These are phyloP conservation scores for Rhodotorula mucilaginosa DNA, from an alignment of 1,284 basidiomycete species.

Conservation along the genomic window DNA sequence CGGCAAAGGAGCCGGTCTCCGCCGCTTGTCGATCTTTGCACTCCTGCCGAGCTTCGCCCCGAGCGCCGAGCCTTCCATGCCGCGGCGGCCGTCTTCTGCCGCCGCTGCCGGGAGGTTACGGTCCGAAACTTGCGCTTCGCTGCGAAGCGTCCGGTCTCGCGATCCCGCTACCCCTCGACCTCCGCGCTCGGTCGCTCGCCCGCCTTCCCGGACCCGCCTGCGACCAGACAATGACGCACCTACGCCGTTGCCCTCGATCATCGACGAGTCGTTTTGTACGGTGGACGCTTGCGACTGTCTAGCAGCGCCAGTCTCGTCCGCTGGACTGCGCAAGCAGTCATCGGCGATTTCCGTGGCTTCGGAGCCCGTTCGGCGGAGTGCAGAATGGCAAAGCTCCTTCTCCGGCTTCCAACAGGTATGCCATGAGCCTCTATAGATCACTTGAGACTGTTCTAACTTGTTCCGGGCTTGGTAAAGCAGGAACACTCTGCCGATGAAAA, in stretches of 20 bases:
- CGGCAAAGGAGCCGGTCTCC: no score
- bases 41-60: no score
- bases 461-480: no score
- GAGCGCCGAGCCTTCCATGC: no score
- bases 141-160: neutral
- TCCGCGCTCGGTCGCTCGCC: neutral
- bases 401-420: constrained; percentile 18
- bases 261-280: no score
- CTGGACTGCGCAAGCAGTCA: constrained; percentile 1
- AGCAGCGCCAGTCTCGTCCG: constrained; percentile 9
- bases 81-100: no score
- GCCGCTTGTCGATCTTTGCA: no score
- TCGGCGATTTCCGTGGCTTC: constrained; percentile 43
- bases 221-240: neutral
- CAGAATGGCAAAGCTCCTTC: constrained; percentile 22
- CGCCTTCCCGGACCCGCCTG: neutral
- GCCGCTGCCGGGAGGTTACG: neutral
- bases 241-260: no score
- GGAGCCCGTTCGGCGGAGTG: constrained; percentile 22
- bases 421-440: neutral
- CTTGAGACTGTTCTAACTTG: neutral
- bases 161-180: neutral
- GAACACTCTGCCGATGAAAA: no score
- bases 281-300: neutral
- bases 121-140: neutral